A percentile compares a stretch with the other conserved stretches of the same genome.
Evolutionary conservation across 768 basidiomycete species (phyloP).

Genomic region (Mycena sanguinolenta): DNA sequence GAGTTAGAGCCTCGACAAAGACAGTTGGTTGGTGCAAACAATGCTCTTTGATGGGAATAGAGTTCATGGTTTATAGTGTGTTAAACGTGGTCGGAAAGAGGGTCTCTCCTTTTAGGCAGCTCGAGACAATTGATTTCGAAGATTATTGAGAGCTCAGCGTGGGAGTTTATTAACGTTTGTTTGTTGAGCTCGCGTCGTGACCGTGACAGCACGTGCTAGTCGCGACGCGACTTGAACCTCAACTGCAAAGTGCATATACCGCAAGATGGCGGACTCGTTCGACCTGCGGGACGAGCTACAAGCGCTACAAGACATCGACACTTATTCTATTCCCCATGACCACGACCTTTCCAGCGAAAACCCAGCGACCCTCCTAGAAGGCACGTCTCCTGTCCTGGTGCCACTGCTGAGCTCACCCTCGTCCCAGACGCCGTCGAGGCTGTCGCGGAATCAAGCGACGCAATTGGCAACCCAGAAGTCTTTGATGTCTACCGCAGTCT

Average conservation of each 20-base stretch:
- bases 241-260: neutral
- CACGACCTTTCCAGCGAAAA: constrained; percentile 73
- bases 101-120: too few relatives aligned
- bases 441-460: constrained; percentile 83
- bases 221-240: constrained; percentile 23
- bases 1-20: too few relatives aligned
- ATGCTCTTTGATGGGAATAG: too few relatives aligned
- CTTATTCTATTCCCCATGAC: constrained; percentile 79
- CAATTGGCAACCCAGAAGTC: constrained; percentile 73
- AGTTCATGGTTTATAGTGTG: too few relatives aligned
- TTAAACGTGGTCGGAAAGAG: too few relatives aligned
- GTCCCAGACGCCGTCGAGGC: constrained; percentile 79
- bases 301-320: constrained; percentile 68
- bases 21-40: too few relatives aligned
- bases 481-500: constrained; percentile 89
- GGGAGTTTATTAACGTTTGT: too few relatives aligned
- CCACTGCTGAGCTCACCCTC: constrained; percentile 14
- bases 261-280: constrained; percentile 62
- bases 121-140: too few relatives aligned
- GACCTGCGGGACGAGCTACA: constrained; percentile 86
- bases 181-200: too few relatives aligned
- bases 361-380: constrained; percentile 69
- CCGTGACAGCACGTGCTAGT: constrained; percentile 16
- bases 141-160: too few relatives aligned
- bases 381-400: constrained; percentile 48